Base-by-base conservation (phyloP, 139 green algal species). In the Yamagishiella unicocca region DNA sequence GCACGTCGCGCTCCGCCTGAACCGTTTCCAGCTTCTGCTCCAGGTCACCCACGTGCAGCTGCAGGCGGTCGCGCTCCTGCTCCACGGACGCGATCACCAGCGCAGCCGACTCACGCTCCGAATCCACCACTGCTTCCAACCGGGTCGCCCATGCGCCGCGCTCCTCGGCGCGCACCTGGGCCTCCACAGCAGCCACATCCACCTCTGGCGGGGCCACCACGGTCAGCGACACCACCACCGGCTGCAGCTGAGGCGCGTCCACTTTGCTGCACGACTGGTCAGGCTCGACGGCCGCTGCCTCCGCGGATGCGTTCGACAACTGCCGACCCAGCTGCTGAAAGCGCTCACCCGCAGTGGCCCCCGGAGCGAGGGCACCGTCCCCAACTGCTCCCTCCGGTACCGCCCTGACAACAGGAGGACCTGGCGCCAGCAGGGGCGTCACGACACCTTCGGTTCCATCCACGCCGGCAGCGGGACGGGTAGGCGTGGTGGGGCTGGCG, bases 341-440 rank as follows among this genome's bases (percentile, higher is more conserved):
- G 31, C 80, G 80, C 31, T 86, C 80, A 6, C 64, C 43, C n/a
- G n/a, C n/a, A n/a, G n/a, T n/a, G 37, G 66, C 33, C 40, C 35
- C 54, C 4, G 40, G 40, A 24, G 46, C 74, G 4, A 2, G 21
- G 5, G 38, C 55, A 31, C 4, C 58, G 2, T 14, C 40, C 9
- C 24, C 42, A 53, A 17, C 70, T 58, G 38, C 2, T 4, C 9
- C 70, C 70, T 62, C 50, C 25, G 4, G 58, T 12, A 29, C 53
- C 38, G 14, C 12, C 43, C 42, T 29, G 45, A 21, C 21, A 5
- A 53, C 9, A 22, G 21, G 21, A 4, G 61, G 53, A 3, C 58
- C 72, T 25, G 76, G 58, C 22, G 76, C 50, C 50, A 90, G 61
- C 67, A 90, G 67, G 2, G 82, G 68, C 37, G 80, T 86, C 19